Conservation (phyloP, 1,284 basidiomycete genomes). For the Pyrrhoderma noxium region DNA sequence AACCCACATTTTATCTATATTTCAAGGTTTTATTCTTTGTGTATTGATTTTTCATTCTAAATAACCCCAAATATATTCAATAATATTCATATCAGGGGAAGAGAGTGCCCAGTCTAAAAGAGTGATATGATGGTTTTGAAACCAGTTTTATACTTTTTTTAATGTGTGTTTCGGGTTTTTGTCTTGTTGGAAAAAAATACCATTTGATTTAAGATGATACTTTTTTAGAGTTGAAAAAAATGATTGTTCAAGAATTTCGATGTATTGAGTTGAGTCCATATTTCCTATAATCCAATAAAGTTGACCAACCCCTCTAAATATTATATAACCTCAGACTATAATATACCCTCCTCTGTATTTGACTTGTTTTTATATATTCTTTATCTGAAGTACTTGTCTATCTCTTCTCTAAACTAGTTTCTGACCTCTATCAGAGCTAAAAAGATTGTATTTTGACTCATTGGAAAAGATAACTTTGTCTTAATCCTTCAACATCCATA, state of each 20-base stretch:
- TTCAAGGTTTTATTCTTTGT: constrained; percentile 20
- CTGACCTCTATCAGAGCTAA: background rate
- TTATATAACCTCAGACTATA: background rate
- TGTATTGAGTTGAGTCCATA: constrained; percentile 24
- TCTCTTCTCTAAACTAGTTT: background rate
- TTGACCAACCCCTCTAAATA: constrained; percentile 20
- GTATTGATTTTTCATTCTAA: constrained; percentile 23
- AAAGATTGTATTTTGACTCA: background rate
- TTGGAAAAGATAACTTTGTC: background rate
- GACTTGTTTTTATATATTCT: background rate
- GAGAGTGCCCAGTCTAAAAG: constrained; percentile 29
- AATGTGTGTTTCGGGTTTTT: constrained; percentile 24
- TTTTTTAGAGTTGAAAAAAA: constrained; percentile 26
- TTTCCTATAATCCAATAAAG: constrained; percentile 24
- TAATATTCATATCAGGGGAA: constrained; percentile 33
- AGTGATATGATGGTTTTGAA: constrained; percentile 27
- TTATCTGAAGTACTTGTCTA: background rate
- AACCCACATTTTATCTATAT: constrained; percentile 25
- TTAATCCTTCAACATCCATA: background rate
- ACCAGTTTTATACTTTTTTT: constrained; percentile 25
- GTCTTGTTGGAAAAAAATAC: constrained; percentile 29
- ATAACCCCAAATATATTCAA: constrained; percentile 31
- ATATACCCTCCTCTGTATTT: background rate
- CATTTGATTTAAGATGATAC: constrained; percentile 14
- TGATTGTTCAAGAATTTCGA: constrained; percentile 24